A percentile compares a stretch with the other conserved stretches of the same genome.
These are phyloP conservation scores for Ensete ventricosum DNA, from an alignment of 176 grass and related monocot genomes.

Conservation along the genomic window DNA sequence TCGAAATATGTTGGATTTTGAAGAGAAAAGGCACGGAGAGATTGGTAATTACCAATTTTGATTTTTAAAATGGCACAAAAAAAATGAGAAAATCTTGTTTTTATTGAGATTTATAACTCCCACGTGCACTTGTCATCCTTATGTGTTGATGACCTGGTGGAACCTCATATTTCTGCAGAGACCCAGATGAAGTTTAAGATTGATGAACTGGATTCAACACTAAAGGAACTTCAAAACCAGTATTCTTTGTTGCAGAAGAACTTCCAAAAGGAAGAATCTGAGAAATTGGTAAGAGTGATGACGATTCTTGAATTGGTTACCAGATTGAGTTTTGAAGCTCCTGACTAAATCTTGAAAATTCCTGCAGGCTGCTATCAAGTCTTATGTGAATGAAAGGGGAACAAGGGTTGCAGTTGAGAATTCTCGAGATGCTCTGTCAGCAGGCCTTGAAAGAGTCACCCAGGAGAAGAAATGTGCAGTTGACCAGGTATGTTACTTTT, in stretches of 20 bases:
- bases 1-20: slow-evolving; percentile 23
- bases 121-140: neutral
- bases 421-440: slow-evolving; percentile 25
- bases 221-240: slow-evolving; percentile 40
- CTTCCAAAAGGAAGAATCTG: slow-evolving; percentile 38
- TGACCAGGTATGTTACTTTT: slow-evolving; percentile 35
- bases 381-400: slow-evolving; percentile 37
- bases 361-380: slow-evolving; percentile 26
- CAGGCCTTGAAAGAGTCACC: slow-evolving; percentile 32
- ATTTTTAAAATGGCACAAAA: neutral
- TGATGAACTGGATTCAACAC: slow-evolving; percentile 26
- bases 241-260: slow-evolving; percentile 32
- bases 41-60: slow-evolving; percentile 23
- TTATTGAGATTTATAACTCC: slow-evolving; percentile 4
- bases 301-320: neutral
- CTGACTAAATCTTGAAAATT: neutral
- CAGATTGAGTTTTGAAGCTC: neutral
- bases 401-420: slow-evolving; percentile 25
- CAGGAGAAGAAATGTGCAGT: slow-evolving; percentile 42
- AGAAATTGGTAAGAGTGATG: slow-evolving; percentile 34
- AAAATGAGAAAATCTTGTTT: neutral
- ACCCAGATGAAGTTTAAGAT: slow-evolving; percentile 18
- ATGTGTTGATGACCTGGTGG: neutral
- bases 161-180: slow-evolving; percentile 11
- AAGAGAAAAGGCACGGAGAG: slow-evolving; percentile 33